These are phyloP conservation scores for Xerocomellus intermedius DNA, from an alignment of 768 basidiomycete species.

Conservation along the genomic window DNA sequence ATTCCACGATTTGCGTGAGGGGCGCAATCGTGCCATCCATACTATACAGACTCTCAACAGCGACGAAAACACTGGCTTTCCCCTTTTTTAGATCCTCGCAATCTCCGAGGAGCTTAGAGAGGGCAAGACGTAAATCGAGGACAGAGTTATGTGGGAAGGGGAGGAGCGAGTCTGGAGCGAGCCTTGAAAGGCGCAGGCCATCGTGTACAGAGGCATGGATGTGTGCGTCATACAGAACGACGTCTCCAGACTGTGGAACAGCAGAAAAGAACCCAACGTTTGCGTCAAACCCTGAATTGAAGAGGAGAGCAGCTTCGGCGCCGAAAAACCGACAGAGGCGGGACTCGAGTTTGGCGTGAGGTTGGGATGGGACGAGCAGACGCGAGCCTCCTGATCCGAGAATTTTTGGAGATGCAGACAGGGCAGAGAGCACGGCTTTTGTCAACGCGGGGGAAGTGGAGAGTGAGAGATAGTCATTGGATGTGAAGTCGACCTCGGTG, in stretches of 20 bases:
- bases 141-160: constrained; percentile 77
- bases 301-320: constrained; percentile 67
- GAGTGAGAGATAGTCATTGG: constrained; percentile 92
- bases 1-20: constrained; percentile 59
- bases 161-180: constrained; percentile 35
- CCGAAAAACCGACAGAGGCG: constrained; percentile 65
- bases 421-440: constrained; percentile 52
- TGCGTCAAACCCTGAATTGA: constrained; percentile 93
- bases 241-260: constrained; percentile 76
- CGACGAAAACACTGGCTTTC: constrained; percentile 62
- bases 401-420: constrained; percentile 50
- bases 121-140: constrained; percentile 41
- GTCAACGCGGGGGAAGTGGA: constrained; percentile 59
- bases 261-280: constrained; percentile 85
- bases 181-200: constrained; percentile 70
- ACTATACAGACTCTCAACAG: constrained; percentile 87
- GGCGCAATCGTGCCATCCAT: constrained; percentile 96
- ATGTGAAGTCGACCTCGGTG: constrained; percentile 62
- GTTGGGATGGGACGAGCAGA: constrained; percentile 60
- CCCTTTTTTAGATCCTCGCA: constrained; percentile 39
- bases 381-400: constrained; percentile 89
- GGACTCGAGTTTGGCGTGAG: constrained; percentile 67
- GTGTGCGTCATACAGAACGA: constrained; percentile 78
- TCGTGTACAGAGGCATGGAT: constrained; percentile 93
- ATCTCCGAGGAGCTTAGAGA: constrained; percentile 42